phyloP scores from a whole-genome alignment of 2,329 filamentous ascomycete genomes.

The Dactylella cylindrospora region DNA sequence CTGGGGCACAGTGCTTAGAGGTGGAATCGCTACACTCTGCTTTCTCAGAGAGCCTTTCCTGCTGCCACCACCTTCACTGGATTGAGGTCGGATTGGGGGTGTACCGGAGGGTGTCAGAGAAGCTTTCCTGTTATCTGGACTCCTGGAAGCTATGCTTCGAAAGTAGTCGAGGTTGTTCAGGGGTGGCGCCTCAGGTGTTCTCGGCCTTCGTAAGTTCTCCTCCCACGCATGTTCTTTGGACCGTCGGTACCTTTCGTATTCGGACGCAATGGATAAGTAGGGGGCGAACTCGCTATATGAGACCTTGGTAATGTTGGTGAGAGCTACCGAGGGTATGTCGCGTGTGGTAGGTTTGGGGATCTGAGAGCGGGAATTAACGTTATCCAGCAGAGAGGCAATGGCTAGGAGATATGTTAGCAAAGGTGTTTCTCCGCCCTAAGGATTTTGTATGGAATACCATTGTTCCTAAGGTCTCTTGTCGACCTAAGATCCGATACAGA shows the following conservation, averaged over 20 bases:
- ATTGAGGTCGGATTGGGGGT: conserved; percentile 19
- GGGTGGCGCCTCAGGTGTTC: conserved; percentile 46
- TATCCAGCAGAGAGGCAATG: conserved; percentile 79
- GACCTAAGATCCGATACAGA: conserved; percentile 34
- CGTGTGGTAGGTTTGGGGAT: conserved; percentile 78
- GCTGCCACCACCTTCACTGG: conserved; percentile 13
- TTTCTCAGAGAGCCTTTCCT: conserved; percentile 50
- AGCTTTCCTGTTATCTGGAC: conserved; percentile 25
- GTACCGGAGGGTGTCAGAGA: conserved; percentile 20
- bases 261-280: conserved; percentile 79
- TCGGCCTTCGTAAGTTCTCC: conserved; percentile 49
- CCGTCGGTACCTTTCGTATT: conserved; percentile 86
- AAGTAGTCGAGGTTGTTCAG: conserved; percentile 5
- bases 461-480: conserved; percentile 20
- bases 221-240: conserved; percentile 69
- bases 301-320: conserved; percentile 83
- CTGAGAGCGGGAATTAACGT: conserved; percentile 77
- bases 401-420: conserved; percentile 57
- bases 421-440: not conserved
- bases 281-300: conserved; percentile 77
- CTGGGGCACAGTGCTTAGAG: conserved; percentile 83
- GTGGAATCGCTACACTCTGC: conserved; percentile 72
- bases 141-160: conserved; percentile 2
- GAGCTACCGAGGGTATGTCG: conserved; percentile 89
- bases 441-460: conserved; percentile 7